Evolutionary conservation across 1,139 yeast genomes (phyloP).

Genomic region (Yamadazyma diddensiae): DNA sequence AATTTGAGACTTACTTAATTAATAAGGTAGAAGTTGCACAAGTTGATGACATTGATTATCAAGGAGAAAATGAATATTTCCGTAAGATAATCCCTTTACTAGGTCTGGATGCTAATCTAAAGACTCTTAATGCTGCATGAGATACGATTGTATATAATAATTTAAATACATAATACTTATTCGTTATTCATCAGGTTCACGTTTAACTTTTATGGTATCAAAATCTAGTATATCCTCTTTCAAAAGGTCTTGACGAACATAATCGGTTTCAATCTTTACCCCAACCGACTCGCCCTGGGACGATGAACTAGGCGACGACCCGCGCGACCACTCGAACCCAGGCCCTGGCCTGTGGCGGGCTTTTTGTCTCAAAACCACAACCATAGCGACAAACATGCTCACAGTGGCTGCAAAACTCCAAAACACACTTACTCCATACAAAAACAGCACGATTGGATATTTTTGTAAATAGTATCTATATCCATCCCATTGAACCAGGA

Average conservation of each 20-base stretch:
- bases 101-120: conserved; percentile 37
- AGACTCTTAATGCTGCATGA: conserved; percentile 32
- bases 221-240: too few relatives aligned
- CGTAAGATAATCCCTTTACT: conserved; percentile 40
- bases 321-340: too few relatives aligned
- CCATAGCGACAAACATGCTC: conserved; percentile 26
- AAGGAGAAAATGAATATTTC: conserved; percentile 35
- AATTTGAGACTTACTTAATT: conserved; percentile 56
- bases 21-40: conserved; percentile 36
- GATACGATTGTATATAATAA: too few relatives aligned
- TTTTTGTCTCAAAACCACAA: not conserved
- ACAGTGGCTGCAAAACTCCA: conserved; percentile 42
- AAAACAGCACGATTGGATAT: conserved; percentile 45
- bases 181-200: too few relatives aligned
- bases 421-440: conserved; percentile 47
- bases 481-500: conserved; percentile 48
- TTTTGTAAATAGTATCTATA: conserved; percentile 54
- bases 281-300: too few relatives aligned
- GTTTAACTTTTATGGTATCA: too few relatives aligned
- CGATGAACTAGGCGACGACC: too few relatives aligned
- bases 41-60: conserved; percentile 18
- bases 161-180: too few relatives aligned
- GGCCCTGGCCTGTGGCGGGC: not conserved
- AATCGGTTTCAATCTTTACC: too few relatives aligned
- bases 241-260: too few relatives aligned